Conservation (phyloP, 2,329 filamentous ascomycete species). For the Pestalotiopsis sp. region DNA sequence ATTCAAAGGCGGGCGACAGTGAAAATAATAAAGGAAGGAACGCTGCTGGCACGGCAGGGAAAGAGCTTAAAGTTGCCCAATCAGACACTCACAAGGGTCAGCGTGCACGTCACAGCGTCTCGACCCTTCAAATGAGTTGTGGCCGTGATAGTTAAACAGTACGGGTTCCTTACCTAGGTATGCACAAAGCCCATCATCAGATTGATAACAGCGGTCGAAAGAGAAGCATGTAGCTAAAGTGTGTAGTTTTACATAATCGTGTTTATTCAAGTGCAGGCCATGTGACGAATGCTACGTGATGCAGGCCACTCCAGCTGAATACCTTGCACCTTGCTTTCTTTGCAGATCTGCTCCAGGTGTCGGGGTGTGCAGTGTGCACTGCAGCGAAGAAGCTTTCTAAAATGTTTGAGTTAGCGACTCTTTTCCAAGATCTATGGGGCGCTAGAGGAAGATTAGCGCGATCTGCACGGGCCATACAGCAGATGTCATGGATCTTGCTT, state of each 20-base stretch:
- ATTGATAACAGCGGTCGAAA: not conserved
- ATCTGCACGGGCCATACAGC: slow-evolving; percentile 3
- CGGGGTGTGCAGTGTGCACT: not conserved
- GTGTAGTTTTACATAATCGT: not conserved
- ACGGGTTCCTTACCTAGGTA: not conserved
- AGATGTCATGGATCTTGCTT: slow-evolving; percentile 9
- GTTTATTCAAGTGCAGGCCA: not conserved
- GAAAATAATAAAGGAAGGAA: not conserved
- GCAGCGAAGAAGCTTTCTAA: not conserved
- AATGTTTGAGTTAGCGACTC: not conserved
- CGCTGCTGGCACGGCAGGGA: not conserved
- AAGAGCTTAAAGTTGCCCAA: not conserved
- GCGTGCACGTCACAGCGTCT: not conserved
- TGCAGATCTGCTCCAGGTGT: not conserved
- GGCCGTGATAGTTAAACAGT: not conserved
- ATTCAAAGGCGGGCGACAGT: not conserved
- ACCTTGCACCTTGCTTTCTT: too few relatives aligned
- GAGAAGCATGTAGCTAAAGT: not conserved
- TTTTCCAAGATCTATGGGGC: slow-evolving; percentile 5
- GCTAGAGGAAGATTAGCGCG: not conserved
- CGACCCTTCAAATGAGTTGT: not conserved
- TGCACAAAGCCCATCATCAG: not conserved
- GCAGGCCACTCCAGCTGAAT: not conserved
- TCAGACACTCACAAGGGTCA: not conserved
- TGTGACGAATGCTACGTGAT: not conserved